These are phyloP conservation scores for Pyricularia sp. DNA, from an alignment of 2,329 filamentous ascomycete genomes.

Conservation along the genomic window DNA sequence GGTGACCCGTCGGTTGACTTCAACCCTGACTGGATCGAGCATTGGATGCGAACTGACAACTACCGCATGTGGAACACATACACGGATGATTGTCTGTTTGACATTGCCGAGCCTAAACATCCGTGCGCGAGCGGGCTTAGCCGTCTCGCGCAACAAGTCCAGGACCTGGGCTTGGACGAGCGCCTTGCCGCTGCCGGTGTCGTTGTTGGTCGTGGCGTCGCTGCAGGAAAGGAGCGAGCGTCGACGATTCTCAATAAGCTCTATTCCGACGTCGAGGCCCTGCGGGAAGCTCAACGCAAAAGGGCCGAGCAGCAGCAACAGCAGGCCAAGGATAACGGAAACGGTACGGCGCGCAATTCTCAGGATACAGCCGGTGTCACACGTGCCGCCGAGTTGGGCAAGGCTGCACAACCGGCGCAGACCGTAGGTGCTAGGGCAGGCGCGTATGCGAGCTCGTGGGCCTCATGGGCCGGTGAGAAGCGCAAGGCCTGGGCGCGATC, in stretches of 20 bases:
- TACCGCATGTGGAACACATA: conserved; percentile 75
- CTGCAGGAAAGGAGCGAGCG: conserved; percentile 77
- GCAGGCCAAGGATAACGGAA: background rate
- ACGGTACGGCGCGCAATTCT: background rate
- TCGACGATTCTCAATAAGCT: conserved; percentile 76
- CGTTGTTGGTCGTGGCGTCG: conserved; percentile 76
- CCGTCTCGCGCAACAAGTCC: conserved; percentile 78
- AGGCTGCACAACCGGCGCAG: conserved; percentile 31
- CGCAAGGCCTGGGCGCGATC: conserved; percentile 35
- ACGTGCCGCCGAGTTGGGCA: conserved; percentile 21
- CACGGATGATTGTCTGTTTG: conserved; percentile 80
- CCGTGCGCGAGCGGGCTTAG: conserved; percentile 85
- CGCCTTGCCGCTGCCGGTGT: conserved; percentile 73
- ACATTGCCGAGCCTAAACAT: conserved; percentile 85
- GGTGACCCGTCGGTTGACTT: conserved; percentile 81
- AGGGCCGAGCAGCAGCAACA: conserved; percentile 37
- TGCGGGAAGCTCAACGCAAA: conserved; percentile 60
- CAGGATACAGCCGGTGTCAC: background rate
- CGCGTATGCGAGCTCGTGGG: conserved; percentile 57
- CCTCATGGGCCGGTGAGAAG: conserved; percentile 63
- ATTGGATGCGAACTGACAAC: conserved; percentile 80
- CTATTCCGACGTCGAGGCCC: conserved; percentile 78
- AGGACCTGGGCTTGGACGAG: conserved; percentile 88
- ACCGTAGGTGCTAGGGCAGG: conserved; percentile 43
- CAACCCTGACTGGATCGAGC: conserved; percentile 69